phyloP scores from a whole-genome alignment of 1,139 yeast species.

The Saccharomyces hybrid region DNA sequence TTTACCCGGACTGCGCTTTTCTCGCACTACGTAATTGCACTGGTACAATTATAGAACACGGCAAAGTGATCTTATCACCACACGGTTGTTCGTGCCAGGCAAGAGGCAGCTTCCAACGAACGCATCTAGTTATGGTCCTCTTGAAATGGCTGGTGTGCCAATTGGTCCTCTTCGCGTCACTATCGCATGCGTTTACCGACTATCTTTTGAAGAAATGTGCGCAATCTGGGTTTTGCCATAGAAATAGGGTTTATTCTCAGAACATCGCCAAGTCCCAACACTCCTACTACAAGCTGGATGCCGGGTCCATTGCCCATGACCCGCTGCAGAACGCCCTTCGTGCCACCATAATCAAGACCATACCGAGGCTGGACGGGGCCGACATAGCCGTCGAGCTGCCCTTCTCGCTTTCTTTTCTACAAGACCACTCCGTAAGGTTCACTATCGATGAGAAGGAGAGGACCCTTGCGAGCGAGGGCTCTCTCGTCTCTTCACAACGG shows the following conservation, averaged over 20 bases:
- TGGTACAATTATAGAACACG: background rate
- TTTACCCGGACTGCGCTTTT: background rate
- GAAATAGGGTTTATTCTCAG: constrained; percentile 68
- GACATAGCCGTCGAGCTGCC: constrained; percentile 37
- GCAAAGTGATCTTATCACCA: background rate
- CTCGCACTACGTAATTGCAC: background rate
- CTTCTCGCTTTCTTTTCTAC: constrained; percentile 47
- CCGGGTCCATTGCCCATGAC: constrained; percentile 33
- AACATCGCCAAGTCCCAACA: constrained; percentile 35
- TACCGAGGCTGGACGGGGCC: constrained; percentile 14
- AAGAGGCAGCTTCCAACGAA: background rate
- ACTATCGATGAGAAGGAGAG: constrained; percentile 54
- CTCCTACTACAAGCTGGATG: constrained; percentile 51
- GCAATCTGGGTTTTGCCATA: constrained; percentile 75
- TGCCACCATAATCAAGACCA: constrained; percentile 21
- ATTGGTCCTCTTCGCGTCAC: constrained; percentile 3
- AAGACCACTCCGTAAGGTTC: constrained; percentile 45
- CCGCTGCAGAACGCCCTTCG: constrained; percentile 17
- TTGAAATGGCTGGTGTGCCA: background rate
- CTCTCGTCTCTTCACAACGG: constrained; percentile 32
- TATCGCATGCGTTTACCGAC: constrained; percentile 23
- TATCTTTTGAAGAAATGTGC: constrained; percentile 68
- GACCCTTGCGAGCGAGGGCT: background rate
- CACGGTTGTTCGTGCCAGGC: no score
- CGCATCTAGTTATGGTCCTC: background rate